Base-by-base conservation (phyloP, 257 asterid genomes). In the Craterostigma plantagineum region DNA sequence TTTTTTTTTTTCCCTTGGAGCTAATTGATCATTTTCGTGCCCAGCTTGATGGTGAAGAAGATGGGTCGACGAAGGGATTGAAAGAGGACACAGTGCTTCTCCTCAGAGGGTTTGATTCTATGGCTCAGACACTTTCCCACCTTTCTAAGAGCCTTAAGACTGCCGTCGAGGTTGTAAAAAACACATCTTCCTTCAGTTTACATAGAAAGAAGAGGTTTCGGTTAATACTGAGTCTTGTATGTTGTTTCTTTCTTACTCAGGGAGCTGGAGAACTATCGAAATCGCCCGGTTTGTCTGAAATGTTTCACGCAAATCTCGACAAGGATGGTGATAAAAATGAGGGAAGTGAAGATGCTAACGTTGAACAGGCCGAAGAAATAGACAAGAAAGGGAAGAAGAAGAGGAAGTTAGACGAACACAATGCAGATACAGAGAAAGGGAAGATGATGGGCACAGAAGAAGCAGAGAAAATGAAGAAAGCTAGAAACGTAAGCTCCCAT, bases 211-310 rank as follows among this genome's bases (percentile, higher is more conserved):
- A 34, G 11, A 6, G 37, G 7, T 6, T 34, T 11, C 37, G 7
- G 11, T 34, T 7, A 11, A 34, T 34, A 9, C 3, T 8, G 8
- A 36, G 8, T 36, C 15, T 3, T 15, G 3, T 43, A 15, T 43
- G 33, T 15, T 11, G 36, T 12, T 11, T 53, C 15, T 54, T 10
- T 35, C 16, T 41, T 34, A 16, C 43, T 40, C 50, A 87, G 98
- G 92, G 95, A 49, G 93, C 95, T 43, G 69, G 72, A 65, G 67
- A 66, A 54, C 73, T 87, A 40, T 65, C 85, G 13, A 68, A 58
- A 49, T 73, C 91, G 1, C 95, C 95, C 50, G 64, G 77, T 12
- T 56, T 79, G 69, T 64, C 85, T 15, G 91, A 82, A 35, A 56
- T 79, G 15, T 56, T 81, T 45, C 76, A 68, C 2, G 72, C 80